Conservation (phyloP, 2,329 filamentous ascomycete species). For the Rhinocladiella mackenziei region DNA sequence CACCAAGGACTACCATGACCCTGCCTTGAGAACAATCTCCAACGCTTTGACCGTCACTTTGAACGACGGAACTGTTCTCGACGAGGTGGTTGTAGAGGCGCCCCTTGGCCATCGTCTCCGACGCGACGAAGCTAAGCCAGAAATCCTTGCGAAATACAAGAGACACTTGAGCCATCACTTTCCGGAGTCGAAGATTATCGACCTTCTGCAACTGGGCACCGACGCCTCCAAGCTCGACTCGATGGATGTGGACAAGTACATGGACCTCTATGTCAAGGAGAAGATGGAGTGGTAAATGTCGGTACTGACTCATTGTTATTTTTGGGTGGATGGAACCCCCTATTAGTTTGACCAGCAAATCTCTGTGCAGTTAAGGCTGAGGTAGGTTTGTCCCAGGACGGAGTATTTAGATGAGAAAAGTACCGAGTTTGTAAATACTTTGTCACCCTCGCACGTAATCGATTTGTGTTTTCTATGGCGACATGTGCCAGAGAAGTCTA, state of each 20-base stretch:
- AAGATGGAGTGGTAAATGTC: conserved; percentile 41
- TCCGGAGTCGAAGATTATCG: conserved; percentile 68
- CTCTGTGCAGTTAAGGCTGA: no score
- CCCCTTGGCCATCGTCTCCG: conserved; percentile 87
- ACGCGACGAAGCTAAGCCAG: conserved; percentile 94
- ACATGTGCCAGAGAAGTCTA: no score
- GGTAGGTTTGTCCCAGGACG: no score
- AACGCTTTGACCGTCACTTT: conserved; percentile 94
- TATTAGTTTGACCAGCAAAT: no score
- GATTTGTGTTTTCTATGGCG: no score
- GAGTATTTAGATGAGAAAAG: no score
- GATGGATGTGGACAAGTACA: conserved; percentile 86
- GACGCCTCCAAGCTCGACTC: conserved; percentile 71
- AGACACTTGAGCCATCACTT: conserved; percentile 84
- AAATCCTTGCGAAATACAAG: conserved; percentile 94
- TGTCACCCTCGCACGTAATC: no score
- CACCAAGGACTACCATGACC: conserved; percentile 93
- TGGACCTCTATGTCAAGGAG: conserved; percentile 73
- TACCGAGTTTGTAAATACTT: no score
- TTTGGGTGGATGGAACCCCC: no score
- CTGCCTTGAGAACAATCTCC: conserved; percentile 87
- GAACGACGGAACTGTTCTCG: conserved; percentile 86
- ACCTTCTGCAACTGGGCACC: conserved; percentile 75
- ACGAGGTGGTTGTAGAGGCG: conserved; percentile 89
- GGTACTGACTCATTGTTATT: no score